Base-by-base conservation (phyloP, 768 basidiomycete genomes). In the Lyophyllum shimeji region DNA sequence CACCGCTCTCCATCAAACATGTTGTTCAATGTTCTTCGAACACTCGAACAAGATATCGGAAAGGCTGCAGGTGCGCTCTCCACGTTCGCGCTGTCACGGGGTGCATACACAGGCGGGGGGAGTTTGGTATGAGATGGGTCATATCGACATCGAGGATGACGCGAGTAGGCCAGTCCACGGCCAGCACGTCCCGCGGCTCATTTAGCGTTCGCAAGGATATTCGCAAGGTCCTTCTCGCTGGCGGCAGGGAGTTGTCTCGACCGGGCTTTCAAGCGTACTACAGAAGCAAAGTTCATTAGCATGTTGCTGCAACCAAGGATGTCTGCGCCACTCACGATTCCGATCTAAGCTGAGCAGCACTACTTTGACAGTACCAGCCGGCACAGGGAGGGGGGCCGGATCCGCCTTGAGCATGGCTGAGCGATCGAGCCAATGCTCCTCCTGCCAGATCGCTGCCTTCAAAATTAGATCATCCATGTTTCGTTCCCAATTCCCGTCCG, bases 401-500 rank as follows among this genome's bases (percentile, higher is more conserved):
- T 65, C 61, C 17, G 71, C 69, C 56, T 81, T 82, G 49, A 98
- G 79, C 68, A 96, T 74, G 3, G 76, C 77, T 0, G 92, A 87
- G 17, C 94, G 85, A 73, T 96, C 92, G 31, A 87, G 75, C 86
- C 94, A 98, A 66, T 98, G 93, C 31, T 93, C 89, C 52, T 89
- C 82, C 66, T 98, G 96, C 91, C 94, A 98, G 48, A 90, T 81
- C 17, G 93, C 95, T 33, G 94, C 90, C 65, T 90, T 88, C 43
- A 98, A 80, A 56, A 99, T 97, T 51, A 95, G 78, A 65, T 98
- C 96, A 65, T 98, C 97, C 92, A 97, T 95, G 57, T 82, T 93
- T 37, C 89, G 81, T 45, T 89, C 88, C 63, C 74, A 53, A 67
- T 75, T 61, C 58, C 64, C 60, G 23, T 64, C 72, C 27, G 74